Evolutionary conservation across 2,329 filamentous ascomycete genomes (phyloP).

Genomic region (Didymella arachidicola): DNA sequence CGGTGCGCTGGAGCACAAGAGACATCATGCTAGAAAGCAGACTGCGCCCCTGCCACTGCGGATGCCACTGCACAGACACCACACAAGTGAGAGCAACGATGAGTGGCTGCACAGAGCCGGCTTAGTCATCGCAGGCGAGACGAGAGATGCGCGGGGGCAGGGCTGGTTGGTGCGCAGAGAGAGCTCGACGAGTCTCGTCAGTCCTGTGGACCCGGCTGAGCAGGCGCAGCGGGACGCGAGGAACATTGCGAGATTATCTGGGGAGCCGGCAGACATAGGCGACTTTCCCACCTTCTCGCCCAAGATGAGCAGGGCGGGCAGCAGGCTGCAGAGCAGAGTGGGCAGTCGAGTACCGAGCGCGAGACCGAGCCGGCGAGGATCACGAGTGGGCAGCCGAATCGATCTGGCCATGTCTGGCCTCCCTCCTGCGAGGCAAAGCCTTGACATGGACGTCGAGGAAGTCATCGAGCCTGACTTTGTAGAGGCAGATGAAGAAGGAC

Average conservation of each 20-base stretch:
- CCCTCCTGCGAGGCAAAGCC: slow-evolving; percentile 41
- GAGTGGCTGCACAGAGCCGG: slow-evolving; percentile 69
- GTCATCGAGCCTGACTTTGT: slow-evolving; percentile 60
- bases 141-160: slow-evolving; percentile 68
- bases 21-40: slow-evolving; percentile 43
- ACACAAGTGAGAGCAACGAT: slow-evolving; percentile 49
- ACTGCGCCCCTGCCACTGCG: slow-evolving; percentile 40
- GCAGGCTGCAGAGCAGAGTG: slow-evolving; percentile 49
- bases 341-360: slow-evolving; percentile 52
- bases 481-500: slow-evolving; percentile 51
- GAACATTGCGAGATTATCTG: slow-evolving; percentile 42
- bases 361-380: slow-evolving; percentile 46
- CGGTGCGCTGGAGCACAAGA: slow-evolving; percentile 9
- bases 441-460: slow-evolving; percentile 39
- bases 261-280: slow-evolving; percentile 35
- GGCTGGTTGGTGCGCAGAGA: slow-evolving; percentile 66
- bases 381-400: slow-evolving; percentile 45
- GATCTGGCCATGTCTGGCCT: slow-evolving; percentile 49
- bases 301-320: slow-evolving; percentile 41
- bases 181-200: slow-evolving; percentile 62
- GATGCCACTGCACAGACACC: slow-evolving; percentile 37
- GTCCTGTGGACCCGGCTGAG: slow-evolving; percentile 48
- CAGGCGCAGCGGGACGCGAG: slow-evolving; percentile 27
- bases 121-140: slow-evolving; percentile 63
- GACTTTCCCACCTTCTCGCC: slow-evolving; percentile 45